Base-by-base conservation (phyloP, 495 filamentous ascomycete species). In the Hyaloscypha variabilis region DNA sequence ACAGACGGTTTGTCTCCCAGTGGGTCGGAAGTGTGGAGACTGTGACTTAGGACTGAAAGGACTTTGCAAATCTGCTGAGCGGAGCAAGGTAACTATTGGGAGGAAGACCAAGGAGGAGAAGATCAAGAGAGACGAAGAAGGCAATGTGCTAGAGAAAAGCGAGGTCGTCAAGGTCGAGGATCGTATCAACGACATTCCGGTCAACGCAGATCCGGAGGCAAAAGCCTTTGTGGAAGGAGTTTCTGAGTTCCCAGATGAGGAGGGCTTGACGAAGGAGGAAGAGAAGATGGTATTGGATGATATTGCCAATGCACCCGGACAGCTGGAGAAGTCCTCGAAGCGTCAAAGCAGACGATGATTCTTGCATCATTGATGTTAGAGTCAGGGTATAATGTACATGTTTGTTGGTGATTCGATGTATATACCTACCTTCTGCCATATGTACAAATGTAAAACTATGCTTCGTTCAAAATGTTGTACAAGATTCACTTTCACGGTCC, bases 1-100 rank as follows among this genome's bases (percentile, higher is more conserved):
- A 2, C 94, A 97, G 84, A 76, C 88, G 10, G 87, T 94, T 5
- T 97, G 95, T 77, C 74, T 92, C 67, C 92, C 94, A 2, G 87
- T 96, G 1, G 90, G 90, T 1, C 79, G 90, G 42, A 84, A 83
- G 60, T 97, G 94, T 74, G 92, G 91, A 36, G 90, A 94, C 31
- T 98, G 94, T 75, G 85, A 87, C 69, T 74, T 97, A 23, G 90
- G 89, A 25, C 77, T 88, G 36, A 83, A 80, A 62, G 88, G 90
- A 31, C 74, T 97, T 65, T 99, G 94, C 74, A 89, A 85, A 69
- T 86, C 88, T 51, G 94, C 90, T 19, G 86, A 86, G 62, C 74
- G 78, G 68, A 79, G 78, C 67, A 83, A 83, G 74, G 82, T 84
- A 17, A 76, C 75, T 25, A 73, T 80, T 69, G 82, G 83, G 54